Percentiles rank a stretch among this genome's conserved stretches.
These are phyloP conservation scores for Helotiales sp. DNA, from an alignment of 2,329 filamentous ascomycete genomes.

Conservation along the genomic window DNA sequence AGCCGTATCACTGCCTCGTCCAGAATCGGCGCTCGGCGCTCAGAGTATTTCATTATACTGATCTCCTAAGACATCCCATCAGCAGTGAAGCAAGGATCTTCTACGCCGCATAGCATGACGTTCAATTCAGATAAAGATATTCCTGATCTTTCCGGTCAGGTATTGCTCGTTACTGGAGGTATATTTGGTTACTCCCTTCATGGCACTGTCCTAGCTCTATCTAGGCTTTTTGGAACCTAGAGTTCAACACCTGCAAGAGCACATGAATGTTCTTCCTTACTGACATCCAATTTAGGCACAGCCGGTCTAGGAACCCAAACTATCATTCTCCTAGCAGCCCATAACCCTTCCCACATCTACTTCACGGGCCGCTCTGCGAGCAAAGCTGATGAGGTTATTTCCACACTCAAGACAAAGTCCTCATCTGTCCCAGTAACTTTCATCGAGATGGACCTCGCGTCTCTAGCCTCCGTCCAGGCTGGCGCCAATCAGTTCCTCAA, in stretches of 20 bases:
- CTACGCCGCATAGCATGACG: too few relatives aligned
- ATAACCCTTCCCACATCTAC: slow-evolving; percentile 40
- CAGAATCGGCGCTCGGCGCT: too few relatives aligned
- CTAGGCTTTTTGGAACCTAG: too few relatives aligned
- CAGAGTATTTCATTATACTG: too few relatives aligned
- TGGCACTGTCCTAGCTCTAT: too few relatives aligned
- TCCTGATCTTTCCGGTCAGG: neutral
- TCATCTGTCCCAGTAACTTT: slow-evolving; percentile 18
- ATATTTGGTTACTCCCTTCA: neutral
- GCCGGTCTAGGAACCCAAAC: slow-evolving; percentile 47
- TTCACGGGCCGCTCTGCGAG: slow-evolving; percentile 40
- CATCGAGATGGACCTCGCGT: slow-evolving; percentile 42
- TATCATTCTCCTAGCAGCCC: slow-evolving; percentile 40
- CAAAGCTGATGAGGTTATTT: slow-evolving; percentile 33
- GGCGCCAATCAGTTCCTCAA: slow-evolving; percentile 41
- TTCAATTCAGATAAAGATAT: neutral
- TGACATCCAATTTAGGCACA: slow-evolving; percentile 36
- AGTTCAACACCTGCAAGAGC: too few relatives aligned
- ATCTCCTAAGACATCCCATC: too few relatives aligned
- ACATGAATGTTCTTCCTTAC: too few relatives aligned
- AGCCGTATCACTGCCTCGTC: too few relatives aligned
- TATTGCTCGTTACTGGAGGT: neutral
- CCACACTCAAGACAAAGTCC: slow-evolving; percentile 3
- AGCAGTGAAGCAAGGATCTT: too few relatives aligned
- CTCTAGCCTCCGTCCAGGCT: slow-evolving; percentile 43